A percentile compares a stretch with the other conserved stretches of the same genome.
Evolutionary conservation across 202 grass and related monocot species (phyloP).

Genomic region (Setaria viridis): DNA sequence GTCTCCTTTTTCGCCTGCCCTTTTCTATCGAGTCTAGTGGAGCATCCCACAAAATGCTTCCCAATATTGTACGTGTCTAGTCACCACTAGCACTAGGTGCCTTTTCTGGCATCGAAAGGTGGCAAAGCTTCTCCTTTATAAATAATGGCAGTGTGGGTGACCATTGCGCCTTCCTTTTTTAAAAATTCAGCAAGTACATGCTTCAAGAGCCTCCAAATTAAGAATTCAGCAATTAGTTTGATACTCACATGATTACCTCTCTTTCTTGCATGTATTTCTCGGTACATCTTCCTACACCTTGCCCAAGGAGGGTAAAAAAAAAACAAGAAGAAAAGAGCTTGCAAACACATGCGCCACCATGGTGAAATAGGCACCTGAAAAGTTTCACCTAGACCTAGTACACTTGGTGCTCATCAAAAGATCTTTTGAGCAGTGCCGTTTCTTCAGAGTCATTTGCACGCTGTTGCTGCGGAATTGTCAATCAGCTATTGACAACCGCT

Average conservation of each 20-base stretch:
- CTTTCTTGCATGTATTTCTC: background rate
- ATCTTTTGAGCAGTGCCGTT: background rate
- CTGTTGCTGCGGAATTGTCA: background rate
- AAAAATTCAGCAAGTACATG: background rate
- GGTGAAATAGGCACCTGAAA: background rate
- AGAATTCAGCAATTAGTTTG: background rate
- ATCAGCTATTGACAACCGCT: too few species aligned
- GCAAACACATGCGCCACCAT: background rate
- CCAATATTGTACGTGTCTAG: constrained; percentile 23
- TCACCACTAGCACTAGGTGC: constrained; percentile 12
- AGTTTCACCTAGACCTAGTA: background rate
- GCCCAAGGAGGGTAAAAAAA: background rate
- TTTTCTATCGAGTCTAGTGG: constrained; percentile 27
- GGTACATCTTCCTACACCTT: background rate
- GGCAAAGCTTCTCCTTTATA: background rate
- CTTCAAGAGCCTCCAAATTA: background rate
- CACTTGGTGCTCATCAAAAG: background rate
- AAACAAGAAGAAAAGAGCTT: background rate
- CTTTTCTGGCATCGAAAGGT: constrained; percentile 36
- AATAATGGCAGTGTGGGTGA: background rate
- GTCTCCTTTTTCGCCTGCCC: background rate
- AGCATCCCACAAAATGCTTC: constrained; percentile 46
- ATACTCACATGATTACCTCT: background rate
- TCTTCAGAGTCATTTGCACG: background rate
- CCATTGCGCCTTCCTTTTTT: background rate